Evolutionary conservation across 192 early-diverging fungal genomes (phyloP).

Genomic region (Coemansia sp.): DNA sequence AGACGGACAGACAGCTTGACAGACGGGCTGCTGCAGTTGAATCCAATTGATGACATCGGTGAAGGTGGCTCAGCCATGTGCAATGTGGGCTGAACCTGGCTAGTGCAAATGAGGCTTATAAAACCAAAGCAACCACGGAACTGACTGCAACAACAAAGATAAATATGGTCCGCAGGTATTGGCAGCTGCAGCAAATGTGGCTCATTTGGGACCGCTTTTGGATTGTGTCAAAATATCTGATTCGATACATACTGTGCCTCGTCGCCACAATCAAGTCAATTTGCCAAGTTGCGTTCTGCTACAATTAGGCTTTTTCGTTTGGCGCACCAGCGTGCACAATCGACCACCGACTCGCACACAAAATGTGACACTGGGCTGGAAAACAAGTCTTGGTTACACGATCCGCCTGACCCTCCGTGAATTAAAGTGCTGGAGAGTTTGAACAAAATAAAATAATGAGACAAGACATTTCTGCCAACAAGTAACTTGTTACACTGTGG

Average conservation of each 20-base stretch:
- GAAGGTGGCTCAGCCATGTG: slow-evolving; percentile 3
- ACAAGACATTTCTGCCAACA: not conserved
- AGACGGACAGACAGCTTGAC: not conserved
- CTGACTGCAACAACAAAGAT: not conserved
- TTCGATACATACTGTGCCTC: not conserved
- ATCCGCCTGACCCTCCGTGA: not conserved
- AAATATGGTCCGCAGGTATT: not conserved
- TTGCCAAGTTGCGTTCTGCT: not conserved
- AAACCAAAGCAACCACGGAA: not conserved
- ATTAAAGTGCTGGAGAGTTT: not conserved
- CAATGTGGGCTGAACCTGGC: not conserved
- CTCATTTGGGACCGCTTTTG: not conserved
- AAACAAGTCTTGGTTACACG: not conserved
- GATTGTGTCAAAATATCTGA: slow-evolving; percentile 1
- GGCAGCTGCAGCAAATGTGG: not conserved
- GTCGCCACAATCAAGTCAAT: not conserved
- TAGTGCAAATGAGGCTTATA: not conserved
- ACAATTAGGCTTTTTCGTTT: not conserved
- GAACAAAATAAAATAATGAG: not conserved
- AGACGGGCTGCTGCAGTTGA: not conserved
- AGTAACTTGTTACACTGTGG: not conserved
- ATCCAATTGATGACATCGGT: not conserved
- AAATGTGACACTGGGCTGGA: not conserved
- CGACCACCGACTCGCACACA: not conserved
- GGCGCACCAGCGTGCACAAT: not conserved